Conservation (phyloP, 345 rosid genomes). For the Combretum micranthum region DNA sequence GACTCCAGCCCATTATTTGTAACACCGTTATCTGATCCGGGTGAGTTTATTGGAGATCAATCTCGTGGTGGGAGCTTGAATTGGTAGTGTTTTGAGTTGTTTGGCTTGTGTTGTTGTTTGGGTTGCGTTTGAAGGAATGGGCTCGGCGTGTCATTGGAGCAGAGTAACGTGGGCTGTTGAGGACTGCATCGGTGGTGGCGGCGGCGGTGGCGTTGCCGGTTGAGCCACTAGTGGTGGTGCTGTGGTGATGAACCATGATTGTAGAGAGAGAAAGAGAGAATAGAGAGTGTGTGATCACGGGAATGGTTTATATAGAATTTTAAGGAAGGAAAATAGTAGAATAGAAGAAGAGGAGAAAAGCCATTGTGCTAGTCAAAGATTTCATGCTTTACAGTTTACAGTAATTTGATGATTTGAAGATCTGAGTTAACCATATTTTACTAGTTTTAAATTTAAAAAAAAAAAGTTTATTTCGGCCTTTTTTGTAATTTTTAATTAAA, state of each 20-base stretch:
- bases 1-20: slow-evolving; percentile 29
- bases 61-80: slow-evolving; percentile 52
- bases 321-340: too few species aligned
- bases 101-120: slow-evolving; percentile 7
- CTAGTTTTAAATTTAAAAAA: too few species aligned
- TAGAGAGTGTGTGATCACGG: too few species aligned
- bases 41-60: slow-evolving; percentile 68
- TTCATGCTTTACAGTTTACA: too few species aligned
- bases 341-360: too few species aligned
- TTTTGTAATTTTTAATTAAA: too few species aligned
- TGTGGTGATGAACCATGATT: slow-evolving; percentile 35
- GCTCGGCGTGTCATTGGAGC: slow-evolving; percentile 89
- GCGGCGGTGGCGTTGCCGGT: slow-evolving; percentile 50
- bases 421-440: too few species aligned
- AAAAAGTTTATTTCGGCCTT: too few species aligned
- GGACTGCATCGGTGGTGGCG: slow-evolving; percentile 59
- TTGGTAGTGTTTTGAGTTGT: slow-evolving; percentile 5
- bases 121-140: slow-evolving; percentile 75
- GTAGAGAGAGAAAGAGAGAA: too few species aligned
- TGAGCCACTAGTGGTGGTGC: slow-evolving; percentile 25
- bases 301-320: too few species aligned
- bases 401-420: too few species aligned
- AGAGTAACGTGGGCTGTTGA: slow-evolving; percentile 82
- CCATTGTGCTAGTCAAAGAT: too few species aligned
- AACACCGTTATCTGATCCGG: slow-evolving; percentile 58